Conservation (phyloP, 2,329 filamentous ascomycete species). For the Aspergillus clavatus region DNA sequence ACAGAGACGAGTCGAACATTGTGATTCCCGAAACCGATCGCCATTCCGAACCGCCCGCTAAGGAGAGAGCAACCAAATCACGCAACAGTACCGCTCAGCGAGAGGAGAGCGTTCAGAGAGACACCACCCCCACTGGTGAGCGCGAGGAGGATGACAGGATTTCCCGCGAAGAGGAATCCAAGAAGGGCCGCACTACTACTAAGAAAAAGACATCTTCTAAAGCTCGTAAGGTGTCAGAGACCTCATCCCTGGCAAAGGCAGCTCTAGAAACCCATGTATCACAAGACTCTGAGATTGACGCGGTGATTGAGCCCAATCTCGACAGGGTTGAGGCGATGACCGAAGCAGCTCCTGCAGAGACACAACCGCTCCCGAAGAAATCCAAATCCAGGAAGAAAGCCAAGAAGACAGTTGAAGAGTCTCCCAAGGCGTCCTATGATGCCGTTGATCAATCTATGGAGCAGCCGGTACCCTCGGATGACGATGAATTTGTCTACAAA, state of each 20-base stretch:
- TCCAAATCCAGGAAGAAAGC: slow-evolving; percentile 28
- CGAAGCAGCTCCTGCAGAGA: slow-evolving; percentile 39
- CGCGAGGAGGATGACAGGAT: slow-evolving; percentile 18
- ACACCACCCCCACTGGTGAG: slow-evolving; percentile 37
- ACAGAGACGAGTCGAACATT: slow-evolving; percentile 21
- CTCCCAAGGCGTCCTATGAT: slow-evolving; percentile 6
- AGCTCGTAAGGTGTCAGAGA: slow-evolving; percentile 48
- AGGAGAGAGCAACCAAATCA: slow-evolving; percentile 55
- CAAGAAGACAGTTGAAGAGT: slow-evolving; percentile 15
- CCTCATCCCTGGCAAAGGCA: slow-evolving; percentile 45
- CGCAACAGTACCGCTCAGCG: slow-evolving; percentile 46
- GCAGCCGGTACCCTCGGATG: background rate
- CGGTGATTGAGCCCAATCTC: slow-evolving; percentile 61
- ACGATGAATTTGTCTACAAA: background rate
- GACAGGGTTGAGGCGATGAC: slow-evolving; percentile 50
- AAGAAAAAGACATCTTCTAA: slow-evolving; percentile 40
- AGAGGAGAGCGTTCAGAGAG: slow-evolving; percentile 25
- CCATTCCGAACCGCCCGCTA: slow-evolving; percentile 44
- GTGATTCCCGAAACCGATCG: slow-evolving; percentile 13
- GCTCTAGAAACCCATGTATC: slow-evolving; percentile 45
- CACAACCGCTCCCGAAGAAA: slow-evolving; percentile 23
- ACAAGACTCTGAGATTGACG: slow-evolving; percentile 62
- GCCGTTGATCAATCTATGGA: slow-evolving; percentile 9
- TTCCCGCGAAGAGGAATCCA: slow-evolving; percentile 31
- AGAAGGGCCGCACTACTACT: slow-evolving; percentile 42